Percentiles rank a stretch among this genome's conserved stretches.
Conservation (phyloP, 2,329 filamentous ascomycete genomes). For the Massarina eburnea region DNA sequence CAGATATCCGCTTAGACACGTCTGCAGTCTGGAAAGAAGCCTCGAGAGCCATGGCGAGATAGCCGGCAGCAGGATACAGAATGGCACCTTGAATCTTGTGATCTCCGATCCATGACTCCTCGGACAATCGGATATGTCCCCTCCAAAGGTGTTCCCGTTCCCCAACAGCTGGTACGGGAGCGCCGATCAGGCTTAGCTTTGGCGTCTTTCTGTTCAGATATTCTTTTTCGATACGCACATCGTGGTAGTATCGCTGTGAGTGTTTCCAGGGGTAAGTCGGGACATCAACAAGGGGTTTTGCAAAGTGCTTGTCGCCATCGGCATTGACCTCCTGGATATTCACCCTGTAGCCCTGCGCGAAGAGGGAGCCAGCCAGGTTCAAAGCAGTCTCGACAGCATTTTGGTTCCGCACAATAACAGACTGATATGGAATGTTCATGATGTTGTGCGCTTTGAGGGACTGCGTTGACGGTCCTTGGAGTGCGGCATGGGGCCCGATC, state of each 20-base stretch:
- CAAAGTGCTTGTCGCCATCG: not conserved
- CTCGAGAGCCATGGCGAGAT: constrained; percentile 5
- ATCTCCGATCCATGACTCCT: constrained; percentile 27
- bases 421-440: constrained; percentile 3
- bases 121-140: constrained; percentile 15
- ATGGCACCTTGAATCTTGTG: constrained; percentile 23
- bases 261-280: constrained; percentile 34
- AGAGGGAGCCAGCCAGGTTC: constrained; percentile 18
- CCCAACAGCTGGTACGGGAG: constrained; percentile 17
- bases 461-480: constrained; percentile 5
- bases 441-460: not conserved
- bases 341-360: constrained; percentile 3
- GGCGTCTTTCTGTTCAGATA: not conserved
- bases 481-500: constrained; percentile 7
- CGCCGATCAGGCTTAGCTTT: constrained; percentile 2
- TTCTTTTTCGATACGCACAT: constrained; percentile 2
- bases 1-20: not conserved
- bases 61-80: constrained; percentile 4
- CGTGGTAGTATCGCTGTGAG: constrained; percentile 20
- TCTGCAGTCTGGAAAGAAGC: constrained; percentile 1
- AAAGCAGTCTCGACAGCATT: constrained; percentile 14
- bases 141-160: constrained; percentile 7
- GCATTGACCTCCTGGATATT: constrained; percentile 1
- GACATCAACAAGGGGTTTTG: constrained; percentile 15
- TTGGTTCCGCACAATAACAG: constrained; percentile 11